phyloP scores from a whole-genome alignment of 306 rosid species.

The Casuarina cunninghamiana region DNA sequence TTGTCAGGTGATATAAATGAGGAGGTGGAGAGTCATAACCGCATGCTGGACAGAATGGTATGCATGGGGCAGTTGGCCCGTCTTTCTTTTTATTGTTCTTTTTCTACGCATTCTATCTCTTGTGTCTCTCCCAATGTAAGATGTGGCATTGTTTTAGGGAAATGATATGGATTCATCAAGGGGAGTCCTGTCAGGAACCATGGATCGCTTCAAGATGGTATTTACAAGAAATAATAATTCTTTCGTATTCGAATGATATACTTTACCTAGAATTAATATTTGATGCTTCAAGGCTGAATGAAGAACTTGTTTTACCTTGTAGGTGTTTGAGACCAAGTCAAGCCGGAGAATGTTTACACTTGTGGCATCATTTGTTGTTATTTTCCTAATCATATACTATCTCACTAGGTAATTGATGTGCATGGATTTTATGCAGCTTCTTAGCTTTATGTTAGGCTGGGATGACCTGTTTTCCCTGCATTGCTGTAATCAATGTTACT shows the following conservation, averaged over 20 bases:
- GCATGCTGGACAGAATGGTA: slow-evolving; percentile 83
- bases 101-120: not conserved
- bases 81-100: not conserved
- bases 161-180: slow-evolving; percentile 95
- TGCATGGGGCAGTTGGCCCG: slow-evolving; percentile 27
- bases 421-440: slow-evolving; percentile 22
- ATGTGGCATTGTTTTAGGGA: slow-evolving; percentile 45
- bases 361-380: slow-evolving; percentile 76
- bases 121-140: not conserved
- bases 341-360: slow-evolving; percentile 84
- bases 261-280: not conserved
- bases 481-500: slow-evolving; percentile 24
- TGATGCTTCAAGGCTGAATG: slow-evolving; percentile 17
- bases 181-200: slow-evolving; percentile 87
- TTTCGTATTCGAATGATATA: slow-evolving; percentile 5
- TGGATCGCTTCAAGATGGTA: slow-evolving; percentile 96
- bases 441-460: slow-evolving; percentile 12
- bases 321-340: slow-evolving; percentile 96
- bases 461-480: not conserved
- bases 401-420: slow-evolving; percentile 53
- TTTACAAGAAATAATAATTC: not conserved
- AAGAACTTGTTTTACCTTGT: slow-evolving; percentile 25
- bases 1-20: slow-evolving; percentile 92
- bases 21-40: slow-evolving; percentile 92
- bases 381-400: slow-evolving; percentile 84